phyloP scores from a whole-genome alignment of 106 monocot species.

The Dioscorea alata region DNA sequence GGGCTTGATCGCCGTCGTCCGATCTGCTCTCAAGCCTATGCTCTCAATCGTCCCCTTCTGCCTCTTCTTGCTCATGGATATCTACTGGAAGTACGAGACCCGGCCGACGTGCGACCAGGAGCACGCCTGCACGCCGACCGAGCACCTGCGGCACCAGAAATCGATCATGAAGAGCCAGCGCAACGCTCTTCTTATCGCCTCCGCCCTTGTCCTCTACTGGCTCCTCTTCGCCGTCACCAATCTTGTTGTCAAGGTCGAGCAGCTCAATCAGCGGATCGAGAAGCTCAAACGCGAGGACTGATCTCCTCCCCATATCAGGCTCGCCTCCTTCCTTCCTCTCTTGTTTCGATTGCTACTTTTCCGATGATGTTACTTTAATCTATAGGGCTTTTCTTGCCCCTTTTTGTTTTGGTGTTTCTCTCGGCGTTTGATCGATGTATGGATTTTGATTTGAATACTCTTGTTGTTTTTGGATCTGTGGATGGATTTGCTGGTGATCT shows the following conservation, averaged over 20 bases:
- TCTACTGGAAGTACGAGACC: conserved; percentile 86
- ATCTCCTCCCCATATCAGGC: background rate
- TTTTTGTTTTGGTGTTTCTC: background rate
- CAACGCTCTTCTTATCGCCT: conserved; percentile 70
- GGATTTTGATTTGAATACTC: background rate
- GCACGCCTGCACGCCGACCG: conserved; percentile 50
- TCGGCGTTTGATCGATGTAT: background rate
- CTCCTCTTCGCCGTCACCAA: conserved; percentile 60
- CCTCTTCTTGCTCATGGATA: conserved; percentile 64
- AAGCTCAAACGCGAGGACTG: conserved; percentile 53
- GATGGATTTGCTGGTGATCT: background rate
- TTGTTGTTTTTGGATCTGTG: background rate
- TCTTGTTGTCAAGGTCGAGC: conserved; percentile 38
- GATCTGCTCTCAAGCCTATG: conserved; percentile 58
- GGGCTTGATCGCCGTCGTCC: conserved; percentile 44
- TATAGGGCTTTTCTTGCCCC: background rate
- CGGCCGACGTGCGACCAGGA: conserved; percentile 55
- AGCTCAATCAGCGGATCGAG: conserved; percentile 47
- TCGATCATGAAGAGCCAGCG: conserved; percentile 80
- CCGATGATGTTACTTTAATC: background rate
- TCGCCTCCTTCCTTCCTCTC: background rate
- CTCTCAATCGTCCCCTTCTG: conserved; percentile 71
- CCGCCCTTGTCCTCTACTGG: conserved; percentile 70
- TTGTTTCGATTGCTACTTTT: background rate
- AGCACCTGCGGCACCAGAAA: conserved; percentile 68